Evolutionary conservation across 495 filamentous ascomycete species (phyloP), one percentile per base, ranked within the genome.

Genomic region (Astrothelium macrocarpum): DNA sequence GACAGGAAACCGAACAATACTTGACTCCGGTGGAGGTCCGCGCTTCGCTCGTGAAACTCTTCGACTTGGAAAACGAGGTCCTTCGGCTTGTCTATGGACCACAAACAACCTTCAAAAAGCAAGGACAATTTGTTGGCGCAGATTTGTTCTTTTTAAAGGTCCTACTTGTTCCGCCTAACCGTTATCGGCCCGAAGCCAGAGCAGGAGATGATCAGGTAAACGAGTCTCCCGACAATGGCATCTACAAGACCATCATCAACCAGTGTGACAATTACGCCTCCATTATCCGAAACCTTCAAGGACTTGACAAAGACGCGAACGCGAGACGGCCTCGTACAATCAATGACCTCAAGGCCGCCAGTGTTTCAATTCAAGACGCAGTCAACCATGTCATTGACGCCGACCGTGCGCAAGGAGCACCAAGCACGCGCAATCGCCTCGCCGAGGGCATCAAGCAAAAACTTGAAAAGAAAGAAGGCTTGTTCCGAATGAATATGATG

Each of bases 401-500:
- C 29, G 85, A 95, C 70, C 85, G 89, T 65, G 95, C 90, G 72
- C 87, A 90, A 14, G 78, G 90, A 12, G 84, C 85, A 46, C 91
- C 92, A 10, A 76, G 81, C 2, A 90, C 90, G 9, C 87, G 80
- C 3, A 83, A 82, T 71, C 76, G 81, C 59, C 85, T 86, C 53
- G 85, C 89, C 64, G 87, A 91, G 43, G 95, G 95, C 63, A 95
- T 99, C 74, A 99, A 97, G 76, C 95, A 99, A 71, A 88, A 90
- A 70, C 82, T 99, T 18, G 95, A 99, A 76, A 97, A 97, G 81
- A 99, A 99, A 76, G 95, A 99, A 71, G 95, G 95, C 56, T 77
- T 99, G 58, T 97, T 99, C 80, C 81, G 95, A 68, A 97, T 93
- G 81, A 95, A 99, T 78, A 97, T 99, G 93, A 99, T 99, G 95